Percentiles rank a stretch among this genome's conserved stretches.
phyloP scores from a whole-genome alignment of 2,329 filamentous ascomycete genomes.

The Pseudogymnoascus verrucosus region DNA sequence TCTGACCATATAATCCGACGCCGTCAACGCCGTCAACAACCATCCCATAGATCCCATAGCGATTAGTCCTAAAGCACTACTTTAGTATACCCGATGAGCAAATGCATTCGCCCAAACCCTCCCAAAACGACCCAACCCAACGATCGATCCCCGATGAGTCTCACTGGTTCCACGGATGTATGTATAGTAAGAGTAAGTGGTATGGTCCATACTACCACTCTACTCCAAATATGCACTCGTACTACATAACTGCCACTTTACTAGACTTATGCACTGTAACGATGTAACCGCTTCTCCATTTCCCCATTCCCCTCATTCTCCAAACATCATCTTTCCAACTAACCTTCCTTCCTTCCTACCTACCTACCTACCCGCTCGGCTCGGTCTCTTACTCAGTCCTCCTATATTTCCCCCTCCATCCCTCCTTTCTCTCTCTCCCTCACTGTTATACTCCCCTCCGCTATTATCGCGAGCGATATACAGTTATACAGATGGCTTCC shows the following conservation, averaged over 20 bases:
- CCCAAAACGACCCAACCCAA: neutral
- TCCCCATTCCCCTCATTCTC: neutral
- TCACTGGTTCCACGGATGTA: neutral
- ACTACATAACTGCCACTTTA: neutral
- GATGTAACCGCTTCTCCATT: neutral
- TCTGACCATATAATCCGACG: neutral
- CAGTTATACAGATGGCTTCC: slow-evolving; percentile 5
- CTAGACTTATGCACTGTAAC: neutral
- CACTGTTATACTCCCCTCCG: neutral
- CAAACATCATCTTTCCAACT: slow-evolving; percentile 1
- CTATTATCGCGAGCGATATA: neutral
- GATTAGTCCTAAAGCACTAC: neutral
- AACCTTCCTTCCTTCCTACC: neutral
- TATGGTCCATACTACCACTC: neutral
- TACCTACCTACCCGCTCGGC: neutral
- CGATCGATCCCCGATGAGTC: neutral
- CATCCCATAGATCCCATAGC: neutral
- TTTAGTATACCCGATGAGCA: slow-evolving; percentile 2
- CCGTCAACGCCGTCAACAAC: neutral
- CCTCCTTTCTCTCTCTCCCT: neutral
- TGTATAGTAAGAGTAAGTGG: neutral
- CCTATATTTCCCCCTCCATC: neutral
- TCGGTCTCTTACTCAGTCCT: neutral
- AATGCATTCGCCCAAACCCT: neutral
- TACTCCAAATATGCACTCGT: neutral